Percentiles rank a stretch among this genome's conserved stretches.
phyloP scores from a whole-genome alignment of 345 rosid species.

The Physaria fendleri region DNA sequence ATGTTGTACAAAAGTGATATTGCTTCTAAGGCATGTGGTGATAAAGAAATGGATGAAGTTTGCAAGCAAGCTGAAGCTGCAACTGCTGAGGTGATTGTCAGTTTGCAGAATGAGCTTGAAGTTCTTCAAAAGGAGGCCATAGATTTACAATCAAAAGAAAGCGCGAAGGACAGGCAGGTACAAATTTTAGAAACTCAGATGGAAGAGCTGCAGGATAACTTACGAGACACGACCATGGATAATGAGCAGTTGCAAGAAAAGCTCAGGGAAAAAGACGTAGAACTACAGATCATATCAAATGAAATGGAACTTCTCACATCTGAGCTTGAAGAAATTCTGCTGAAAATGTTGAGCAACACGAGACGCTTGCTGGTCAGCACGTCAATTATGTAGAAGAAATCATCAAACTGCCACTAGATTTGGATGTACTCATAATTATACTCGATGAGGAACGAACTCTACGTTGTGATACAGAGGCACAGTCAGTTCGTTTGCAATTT shows the following conservation, averaged over 20 bases:
- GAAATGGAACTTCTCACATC: conserved; percentile 72
- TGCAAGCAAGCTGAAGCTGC: conserved; percentile 81
- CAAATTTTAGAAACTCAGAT: conserved; percentile 44
- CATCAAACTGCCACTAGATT: conserved; percentile 77
- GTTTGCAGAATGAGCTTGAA: conserved; percentile 86
- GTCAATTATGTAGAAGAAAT: conserved; percentile 51
- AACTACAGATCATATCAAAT: conserved; percentile 44
- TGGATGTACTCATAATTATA: conserved; percentile 72
- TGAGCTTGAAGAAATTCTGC: conserved; percentile 70
- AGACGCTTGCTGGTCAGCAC: conserved; percentile 27
- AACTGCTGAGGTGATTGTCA: conserved; percentile 87
- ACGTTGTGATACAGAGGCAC: conserved; percentile 42
- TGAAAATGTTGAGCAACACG: conserved; percentile 21
- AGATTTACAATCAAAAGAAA: conserved; percentile 62
- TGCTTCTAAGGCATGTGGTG: conserved; percentile 58
- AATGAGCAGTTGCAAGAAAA: conserved; percentile 44
- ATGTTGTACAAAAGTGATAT: conserved; percentile 55
- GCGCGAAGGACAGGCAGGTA: conserved; percentile 36
- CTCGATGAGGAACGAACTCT: conserved; percentile 71
- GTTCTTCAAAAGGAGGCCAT: conserved; percentile 71
- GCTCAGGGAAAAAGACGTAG: conserved; percentile 56
- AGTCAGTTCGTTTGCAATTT: conserved; percentile 35
- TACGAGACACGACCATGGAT: conserved; percentile 40
- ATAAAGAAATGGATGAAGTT: conserved; percentile 65
- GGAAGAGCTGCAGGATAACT: conserved; percentile 45